Evolutionary conservation across 192 early-diverging fungal species (phyloP), one percentile per base, ranked within the genome.

Genomic region (Ambispora gerdemannii): DNA sequence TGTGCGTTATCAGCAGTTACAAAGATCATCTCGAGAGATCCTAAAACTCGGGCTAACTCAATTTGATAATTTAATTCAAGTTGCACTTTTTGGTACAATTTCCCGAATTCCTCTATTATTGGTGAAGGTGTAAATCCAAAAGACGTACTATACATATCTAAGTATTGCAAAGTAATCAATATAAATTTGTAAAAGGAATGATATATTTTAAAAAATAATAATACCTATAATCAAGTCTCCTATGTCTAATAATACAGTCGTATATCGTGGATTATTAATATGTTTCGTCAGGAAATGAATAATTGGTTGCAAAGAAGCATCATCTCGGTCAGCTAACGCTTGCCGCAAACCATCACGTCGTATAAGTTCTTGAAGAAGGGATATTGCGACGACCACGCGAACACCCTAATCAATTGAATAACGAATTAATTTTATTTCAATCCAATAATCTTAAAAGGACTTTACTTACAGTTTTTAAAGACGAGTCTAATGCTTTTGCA

Each of bases 351-450:
- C 94, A 50, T 92, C 91, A 64, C 94, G 89, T 67, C 94, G 89
- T 49, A 94, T 82, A 30, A 98, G 83, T 77, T 98, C 96, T 72
- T 96, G 91, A 56, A 97, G 75, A 72, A 98, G 67, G 64, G 89
- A 85, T 24, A 91, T 85, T 1, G 92, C 84, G 1, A 92, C 83
- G 50, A 89, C 63, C 0, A 85, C 80, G 2, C 79, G 70, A 31
- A 72, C 59, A 47, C 22, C 35, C 68, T 70, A 19, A 33, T 31
- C 17, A 13, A 4, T 11, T 4, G 31, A 30, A 19, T 19, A 28
- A 27, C 38, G 6, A 20, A 25, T 27, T 33, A 49, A 34, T 59
- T 7, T 20, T 10, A n/a, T 33, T 47, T 3, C 27, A 27, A 33
- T 4, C 50, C 28, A 38, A 47, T 34, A 36, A 20, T 25, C 30